phyloP scores from a whole-genome alignment of 345 rosid genomes.

The Sisymbrium irio region DNA sequence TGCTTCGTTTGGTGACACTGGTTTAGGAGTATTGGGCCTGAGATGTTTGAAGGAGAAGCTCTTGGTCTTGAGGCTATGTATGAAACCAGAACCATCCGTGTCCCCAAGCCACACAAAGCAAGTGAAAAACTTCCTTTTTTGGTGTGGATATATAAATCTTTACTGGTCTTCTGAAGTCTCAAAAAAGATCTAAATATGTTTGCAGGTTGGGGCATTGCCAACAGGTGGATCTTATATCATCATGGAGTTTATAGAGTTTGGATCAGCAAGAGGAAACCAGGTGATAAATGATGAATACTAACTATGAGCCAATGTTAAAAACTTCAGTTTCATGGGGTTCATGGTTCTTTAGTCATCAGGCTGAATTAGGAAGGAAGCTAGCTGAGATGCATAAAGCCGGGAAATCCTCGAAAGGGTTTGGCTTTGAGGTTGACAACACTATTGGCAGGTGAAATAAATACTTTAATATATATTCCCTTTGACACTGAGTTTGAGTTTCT shows the following conservation, averaged over 20 bases:
- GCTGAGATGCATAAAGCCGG: slow-evolving; percentile 97
- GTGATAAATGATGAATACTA: slow-evolving; percentile 40
- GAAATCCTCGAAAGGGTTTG: slow-evolving; percentile 76
- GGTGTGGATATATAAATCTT: not conserved
- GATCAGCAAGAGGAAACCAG: slow-evolving; percentile 76
- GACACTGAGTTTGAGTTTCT: slow-evolving; percentile 4
- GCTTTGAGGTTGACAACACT: slow-evolving; percentile 87
- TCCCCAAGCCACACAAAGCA: slow-evolving; percentile 86
- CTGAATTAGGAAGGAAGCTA: slow-evolving; percentile 75
- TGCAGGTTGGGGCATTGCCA: slow-evolving; percentile 73
- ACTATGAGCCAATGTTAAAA: not conserved
- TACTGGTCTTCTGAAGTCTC: not conserved
- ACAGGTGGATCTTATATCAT: slow-evolving; percentile 84
- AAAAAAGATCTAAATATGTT: not conserved
- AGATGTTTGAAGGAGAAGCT: slow-evolving; percentile 91
- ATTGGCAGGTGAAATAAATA: slow-evolving; percentile 66
- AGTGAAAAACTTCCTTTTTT: not conserved
- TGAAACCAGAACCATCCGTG: slow-evolving; percentile 67
- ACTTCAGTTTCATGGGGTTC: slow-evolving; percentile 14
- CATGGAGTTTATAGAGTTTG: slow-evolving; percentile 85
- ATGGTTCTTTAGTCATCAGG: slow-evolving; percentile 45
- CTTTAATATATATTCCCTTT: not conserved
- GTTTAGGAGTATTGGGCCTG: slow-evolving; percentile 74
- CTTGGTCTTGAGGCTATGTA: slow-evolving; percentile 89
- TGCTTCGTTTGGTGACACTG: not conserved